Conservation (phyloP, 768 basidiomycete genomes). For the Peribolospora kevripleyi region DNA sequence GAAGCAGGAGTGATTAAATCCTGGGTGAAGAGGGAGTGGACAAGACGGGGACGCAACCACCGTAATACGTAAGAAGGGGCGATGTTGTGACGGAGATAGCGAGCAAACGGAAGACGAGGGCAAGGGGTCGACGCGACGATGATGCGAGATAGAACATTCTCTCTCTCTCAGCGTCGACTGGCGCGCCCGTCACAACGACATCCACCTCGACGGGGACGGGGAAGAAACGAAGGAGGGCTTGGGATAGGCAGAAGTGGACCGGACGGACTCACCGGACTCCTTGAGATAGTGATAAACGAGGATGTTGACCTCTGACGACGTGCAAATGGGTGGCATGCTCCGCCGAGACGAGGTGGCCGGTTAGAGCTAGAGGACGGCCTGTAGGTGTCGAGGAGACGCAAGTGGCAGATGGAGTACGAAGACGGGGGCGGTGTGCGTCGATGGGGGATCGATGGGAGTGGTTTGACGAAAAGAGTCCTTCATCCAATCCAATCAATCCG, state of each 20-base stretch:
- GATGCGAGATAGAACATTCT: not conserved
- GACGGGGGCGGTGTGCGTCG: no score
- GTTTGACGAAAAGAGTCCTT: no score
- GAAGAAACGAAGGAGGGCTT: not conserved
- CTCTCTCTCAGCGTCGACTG: not conserved
- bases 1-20: conserved; percentile 11
- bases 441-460: no score
- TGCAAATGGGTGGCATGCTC: no score
- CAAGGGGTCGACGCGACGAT: not conserved
- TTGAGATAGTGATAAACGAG: conserved; percentile 13
- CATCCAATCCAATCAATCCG: no score
- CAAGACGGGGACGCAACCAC: not conserved
- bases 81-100: no score
- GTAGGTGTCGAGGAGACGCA: no score
- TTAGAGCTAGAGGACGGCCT: no score
- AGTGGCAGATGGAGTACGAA: no score
- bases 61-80: not conserved
- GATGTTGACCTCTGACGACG: conserved; percentile 9
- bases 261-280: conserved; percentile 4
- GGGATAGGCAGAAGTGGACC: no score
- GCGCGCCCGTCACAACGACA: not conserved
- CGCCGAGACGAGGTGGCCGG: no score
- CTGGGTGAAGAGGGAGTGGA: not conserved
- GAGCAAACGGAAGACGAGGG: not conserved
- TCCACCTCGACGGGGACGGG: not conserved